Conservation (phyloP, 768 basidiomycete species). For the Russula vinacea region DNA sequence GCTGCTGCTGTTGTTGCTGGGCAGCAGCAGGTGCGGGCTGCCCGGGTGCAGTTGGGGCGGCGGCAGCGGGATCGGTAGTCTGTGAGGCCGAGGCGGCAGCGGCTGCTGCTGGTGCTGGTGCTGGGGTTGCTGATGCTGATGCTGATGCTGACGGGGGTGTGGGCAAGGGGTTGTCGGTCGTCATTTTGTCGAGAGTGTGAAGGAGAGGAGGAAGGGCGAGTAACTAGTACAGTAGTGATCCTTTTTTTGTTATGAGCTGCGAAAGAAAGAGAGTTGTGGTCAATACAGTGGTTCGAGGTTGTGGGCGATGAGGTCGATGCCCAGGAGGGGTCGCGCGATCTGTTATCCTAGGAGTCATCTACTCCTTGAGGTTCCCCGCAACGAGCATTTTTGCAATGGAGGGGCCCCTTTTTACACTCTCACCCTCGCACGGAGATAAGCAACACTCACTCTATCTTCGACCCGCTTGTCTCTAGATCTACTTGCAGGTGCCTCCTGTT, state of each 20-base stretch:
- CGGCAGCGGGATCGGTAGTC: neutral
- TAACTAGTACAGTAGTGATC: neutral
- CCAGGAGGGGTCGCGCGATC: neutral
- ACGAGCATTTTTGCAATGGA: neutral
- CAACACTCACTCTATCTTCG: neutral
- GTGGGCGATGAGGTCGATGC: neutral
- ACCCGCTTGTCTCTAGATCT: neutral
- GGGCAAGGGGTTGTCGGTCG: constrained; percentile 22
- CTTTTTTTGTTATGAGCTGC: neutral
- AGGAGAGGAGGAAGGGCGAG: neutral
- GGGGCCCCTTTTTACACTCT: no score
- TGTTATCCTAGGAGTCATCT: neutral
- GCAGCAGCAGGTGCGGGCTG: neutral
- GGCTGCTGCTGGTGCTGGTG: constrained; percentile 3
- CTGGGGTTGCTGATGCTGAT: constrained; percentile 6
- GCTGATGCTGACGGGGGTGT: constrained; percentile 10
- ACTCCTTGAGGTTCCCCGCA: neutral
- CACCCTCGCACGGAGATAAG: neutral
- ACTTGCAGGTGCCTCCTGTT: neutral
- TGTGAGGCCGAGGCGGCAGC: constrained; percentile 10
- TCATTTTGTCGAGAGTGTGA: constrained; percentile 4
- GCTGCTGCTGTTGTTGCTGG: neutral
- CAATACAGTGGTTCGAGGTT: neutral
- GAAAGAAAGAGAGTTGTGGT: neutral
- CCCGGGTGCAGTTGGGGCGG: neutral